Percentiles rank a stretch among this genome's conserved stretches.
Evolutionary conservation across 306 rosid species (phyloP).

Genomic region (Rosa chinensis): DNA sequence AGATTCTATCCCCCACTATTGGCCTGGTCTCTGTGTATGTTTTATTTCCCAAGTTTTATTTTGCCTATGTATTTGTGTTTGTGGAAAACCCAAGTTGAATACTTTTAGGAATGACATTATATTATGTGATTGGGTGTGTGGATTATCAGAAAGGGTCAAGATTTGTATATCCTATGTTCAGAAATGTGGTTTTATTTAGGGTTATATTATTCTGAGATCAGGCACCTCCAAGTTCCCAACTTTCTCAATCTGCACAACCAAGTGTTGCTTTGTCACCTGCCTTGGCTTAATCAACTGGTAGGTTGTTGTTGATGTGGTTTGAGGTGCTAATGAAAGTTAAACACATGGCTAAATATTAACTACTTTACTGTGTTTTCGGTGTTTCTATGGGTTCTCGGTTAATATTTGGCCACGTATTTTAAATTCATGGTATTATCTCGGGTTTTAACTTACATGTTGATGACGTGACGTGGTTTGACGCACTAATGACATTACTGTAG

Average conservation of each 20-base stretch:
- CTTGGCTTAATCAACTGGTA: not conserved
- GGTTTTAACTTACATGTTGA: not conserved
- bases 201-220: not conserved
- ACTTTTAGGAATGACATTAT: not conserved
- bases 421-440: not conserved
- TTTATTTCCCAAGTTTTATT: not conserved
- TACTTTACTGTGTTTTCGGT: no score
- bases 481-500: no score
- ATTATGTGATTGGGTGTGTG: not conserved
- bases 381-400: not conserved
- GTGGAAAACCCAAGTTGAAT: not conserved
- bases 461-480: not conserved
- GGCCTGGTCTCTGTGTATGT: constrained; percentile 13
- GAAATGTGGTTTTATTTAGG: not conserved
- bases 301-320: not conserved
- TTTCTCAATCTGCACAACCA: not conserved
- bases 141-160: not conserved
- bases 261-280: not conserved
- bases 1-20: not conserved
- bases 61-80: not conserved
- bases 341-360: not conserved
- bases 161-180: no score
- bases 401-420: not conserved
- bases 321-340: not conserved
- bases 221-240: not conserved